phyloP scores from a whole-genome alignment of 2,329 filamentous ascomycete genomes.

The Pseudovirgaria hyperparasitica region DNA sequence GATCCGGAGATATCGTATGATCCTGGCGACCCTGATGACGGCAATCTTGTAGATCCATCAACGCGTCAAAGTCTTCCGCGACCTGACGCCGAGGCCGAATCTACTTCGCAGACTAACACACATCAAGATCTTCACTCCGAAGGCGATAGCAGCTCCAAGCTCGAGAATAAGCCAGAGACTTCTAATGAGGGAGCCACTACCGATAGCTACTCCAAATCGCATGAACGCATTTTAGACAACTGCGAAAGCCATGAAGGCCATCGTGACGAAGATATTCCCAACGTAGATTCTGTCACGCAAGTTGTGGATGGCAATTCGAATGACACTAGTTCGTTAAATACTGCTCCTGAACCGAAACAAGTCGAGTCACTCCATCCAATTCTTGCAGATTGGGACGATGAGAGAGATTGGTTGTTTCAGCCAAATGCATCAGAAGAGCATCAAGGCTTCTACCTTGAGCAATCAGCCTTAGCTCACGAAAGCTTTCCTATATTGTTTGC shows the following conservation, averaged over 20 bases:
- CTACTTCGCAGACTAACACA: too few species aligned
- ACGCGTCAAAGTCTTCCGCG: too few species aligned
- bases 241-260: too few species aligned
- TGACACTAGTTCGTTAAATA: slow-evolving; percentile 3
- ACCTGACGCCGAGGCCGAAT: too few species aligned
- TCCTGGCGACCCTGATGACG: too few species aligned
- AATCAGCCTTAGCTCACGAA: slow-evolving; percentile 40
- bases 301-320: not conserved
- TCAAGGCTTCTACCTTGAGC: slow-evolving; percentile 43
- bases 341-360: slow-evolving; percentile 4
- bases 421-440: slow-evolving; percentile 39
- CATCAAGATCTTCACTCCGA: too few species aligned
- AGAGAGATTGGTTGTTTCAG: slow-evolving; percentile 45
- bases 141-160: not conserved
- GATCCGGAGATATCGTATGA: too few species aligned
- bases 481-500: slow-evolving; percentile 43
- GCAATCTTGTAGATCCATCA: too few species aligned
- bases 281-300: slow-evolving; percentile 1
- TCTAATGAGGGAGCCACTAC: too few species aligned
- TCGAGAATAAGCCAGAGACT: not conserved
- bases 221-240: not conserved
- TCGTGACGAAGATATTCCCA: too few species aligned
- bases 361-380: slow-evolving; percentile 1
- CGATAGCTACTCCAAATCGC: not conserved
- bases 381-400: slow-evolving; percentile 41